Percentiles rank a stretch among this genome's conserved stretches.
Evolutionary conservation across 2,329 filamentous ascomycete species (phyloP).

Genomic region (Fusarium decemcellulare): DNA sequence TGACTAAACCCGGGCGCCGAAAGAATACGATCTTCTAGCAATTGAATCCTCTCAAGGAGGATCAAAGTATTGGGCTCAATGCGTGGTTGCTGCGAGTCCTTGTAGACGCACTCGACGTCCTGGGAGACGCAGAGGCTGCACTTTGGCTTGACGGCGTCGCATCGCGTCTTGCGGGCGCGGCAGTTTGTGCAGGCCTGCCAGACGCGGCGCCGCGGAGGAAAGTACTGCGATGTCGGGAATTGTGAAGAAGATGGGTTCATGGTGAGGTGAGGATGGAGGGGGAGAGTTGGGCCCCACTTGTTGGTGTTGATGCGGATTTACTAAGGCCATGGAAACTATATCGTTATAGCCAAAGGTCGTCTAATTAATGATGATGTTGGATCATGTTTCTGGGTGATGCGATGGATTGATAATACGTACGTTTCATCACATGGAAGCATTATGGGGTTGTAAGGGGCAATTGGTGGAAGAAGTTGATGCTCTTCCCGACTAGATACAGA

Average conservation of each 20-base stretch:
- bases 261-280: no score
- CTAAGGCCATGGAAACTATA: no score
- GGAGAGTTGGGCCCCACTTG: no score
- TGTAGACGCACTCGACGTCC: conserved; percentile 48
- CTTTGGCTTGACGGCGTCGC: conserved; percentile 48
- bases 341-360: no score
- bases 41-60: conserved; percentile 49
- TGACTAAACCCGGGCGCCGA: conserved; percentile 12
- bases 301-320: no score
- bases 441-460: no score
- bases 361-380: no score
- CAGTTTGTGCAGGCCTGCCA: conserved; percentile 49
- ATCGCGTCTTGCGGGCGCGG: conserved; percentile 49
- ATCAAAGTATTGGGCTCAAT: conserved; percentile 49
- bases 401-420: no score
- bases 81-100: conserved; percentile 46
- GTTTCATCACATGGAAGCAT: no score
- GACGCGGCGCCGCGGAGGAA: conserved; percentile 24
- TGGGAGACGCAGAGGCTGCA: conserved; percentile 48
- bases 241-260: conserved; percentile 1
- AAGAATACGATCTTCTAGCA: conserved; percentile 46
- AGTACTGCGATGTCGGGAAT: conserved; percentile 13
- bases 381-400: no score
- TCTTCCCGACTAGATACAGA: no score
- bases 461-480: no score